A percentile compares a stretch with the other conserved stretches of the same genome.
Evolutionary conservation across 225 moss, liverwort and hornwort species (phyloP).

Genomic region (Polytrichum formosum): DNA sequence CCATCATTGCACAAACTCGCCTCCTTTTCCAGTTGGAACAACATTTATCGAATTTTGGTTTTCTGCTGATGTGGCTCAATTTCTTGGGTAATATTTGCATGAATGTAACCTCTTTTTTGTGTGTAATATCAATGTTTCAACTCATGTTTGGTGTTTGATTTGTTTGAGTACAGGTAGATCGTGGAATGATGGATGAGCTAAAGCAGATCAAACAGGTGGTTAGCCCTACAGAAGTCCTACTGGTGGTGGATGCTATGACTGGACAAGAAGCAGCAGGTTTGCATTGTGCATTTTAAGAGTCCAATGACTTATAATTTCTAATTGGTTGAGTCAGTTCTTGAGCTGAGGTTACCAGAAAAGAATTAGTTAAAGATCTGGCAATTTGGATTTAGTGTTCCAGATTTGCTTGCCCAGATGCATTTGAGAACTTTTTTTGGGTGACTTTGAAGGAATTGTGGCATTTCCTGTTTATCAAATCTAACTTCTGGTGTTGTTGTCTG

Average conservation of each 20-base stretch:
- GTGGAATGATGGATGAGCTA: conserved; percentile 96
- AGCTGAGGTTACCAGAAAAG: no score
- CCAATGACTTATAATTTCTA: background rate
- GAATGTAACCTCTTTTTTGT: no score
- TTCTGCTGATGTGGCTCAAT: background rate
- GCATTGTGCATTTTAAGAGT: background rate
- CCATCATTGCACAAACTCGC: no score
- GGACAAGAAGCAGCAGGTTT: conserved; percentile 93
- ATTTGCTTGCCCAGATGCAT: no score
- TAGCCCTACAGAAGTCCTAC: conserved; percentile 67
- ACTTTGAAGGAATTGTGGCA: no score
- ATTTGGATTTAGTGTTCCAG: no score
- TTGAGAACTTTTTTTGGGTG: no score
- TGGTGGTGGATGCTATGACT: conserved; percentile 98
- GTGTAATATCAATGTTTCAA: no score
- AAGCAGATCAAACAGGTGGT: conserved; percentile 93
- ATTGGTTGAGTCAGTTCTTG: no score
- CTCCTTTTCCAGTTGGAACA: background rate
- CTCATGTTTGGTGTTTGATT: background rate
- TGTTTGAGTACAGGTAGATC: conserved; percentile 70
- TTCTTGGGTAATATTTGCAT: no score
- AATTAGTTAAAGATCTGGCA: no score
- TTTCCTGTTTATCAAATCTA: no score
- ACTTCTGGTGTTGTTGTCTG: background rate
- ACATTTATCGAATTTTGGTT: background rate